Percentiles rank a stretch among this genome's conserved stretches.
Evolutionary conservation across 2,329 filamentous ascomycete genomes (phyloP).

Genomic region (Drechslerella dactyloides): DNA sequence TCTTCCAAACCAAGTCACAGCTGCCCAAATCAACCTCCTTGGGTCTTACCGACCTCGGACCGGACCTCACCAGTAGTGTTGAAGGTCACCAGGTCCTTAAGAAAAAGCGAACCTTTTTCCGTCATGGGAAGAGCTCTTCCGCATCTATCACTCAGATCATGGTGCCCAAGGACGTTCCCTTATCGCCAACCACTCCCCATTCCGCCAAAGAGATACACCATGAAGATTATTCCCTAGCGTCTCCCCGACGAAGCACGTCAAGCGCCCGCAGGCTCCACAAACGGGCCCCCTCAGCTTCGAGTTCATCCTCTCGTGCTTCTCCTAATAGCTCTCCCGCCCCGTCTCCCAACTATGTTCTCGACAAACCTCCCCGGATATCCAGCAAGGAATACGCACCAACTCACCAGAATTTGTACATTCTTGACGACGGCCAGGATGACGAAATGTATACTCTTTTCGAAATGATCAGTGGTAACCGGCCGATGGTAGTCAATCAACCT

Average conservation of each 20-base stretch:
- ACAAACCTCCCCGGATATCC: conserved; percentile 46
- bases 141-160: conserved; percentile 44
- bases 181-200: conserved; percentile 17
- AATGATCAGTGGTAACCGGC: conserved; percentile 40
- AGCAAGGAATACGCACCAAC: conserved; percentile 36
- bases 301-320: conserved; percentile 24
- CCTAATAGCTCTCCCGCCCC: conserved; percentile 30
- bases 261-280: conserved; percentile 44
- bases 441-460: conserved; percentile 50
- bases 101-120: conserved; percentile 49
- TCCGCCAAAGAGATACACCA: conserved; percentile 14
- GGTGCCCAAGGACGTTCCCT: conserved; percentile 19
- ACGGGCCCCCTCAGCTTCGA: conserved; percentile 25
- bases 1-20: conserved; percentile 29
- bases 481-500: conserved; percentile 6
- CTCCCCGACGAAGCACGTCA: conserved; percentile 29
- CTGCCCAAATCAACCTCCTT: conserved; percentile 24
- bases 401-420: conserved; percentile 44
- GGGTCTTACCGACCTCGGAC: conserved; percentile 7
- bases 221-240: conserved; percentile 18
- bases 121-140: conserved; percentile 33
- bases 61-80: not conserved
- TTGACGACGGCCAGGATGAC: conserved; percentile 46
- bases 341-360: conserved; percentile 41
- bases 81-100: conserved; percentile 33